Base-by-base conservation (phyloP, 2,329 filamentous ascomycete genomes). In the Fusarium temperatum region DNA sequence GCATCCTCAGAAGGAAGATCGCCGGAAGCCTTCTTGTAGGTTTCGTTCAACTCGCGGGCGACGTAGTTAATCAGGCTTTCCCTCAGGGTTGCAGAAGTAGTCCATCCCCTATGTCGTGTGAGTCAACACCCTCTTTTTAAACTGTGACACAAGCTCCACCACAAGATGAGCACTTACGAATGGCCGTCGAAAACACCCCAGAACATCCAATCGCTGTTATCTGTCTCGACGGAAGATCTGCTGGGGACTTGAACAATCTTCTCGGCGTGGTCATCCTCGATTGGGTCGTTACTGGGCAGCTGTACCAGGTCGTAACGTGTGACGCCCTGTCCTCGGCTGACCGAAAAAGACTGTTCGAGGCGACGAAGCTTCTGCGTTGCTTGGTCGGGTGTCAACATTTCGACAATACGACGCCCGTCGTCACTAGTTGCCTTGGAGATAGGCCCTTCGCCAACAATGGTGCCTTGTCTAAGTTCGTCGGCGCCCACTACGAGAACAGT, bases 181-280 rank as follows among this genome's bases (percentile, higher is more conserved):
- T 99, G 96, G 1, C 96, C 96, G 80, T 99, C 96, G 82, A 98
- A 99, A 24, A 99, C 95, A 66, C 95, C 96, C 96, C 97, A 99
- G 82, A 99, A 99, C 95, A 98, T 98, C 96, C 96, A 99, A 83
- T 99, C 97, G 70, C 89, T 94, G 67, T 87, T 90, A 24, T 88
- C 87, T 42, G 87, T 81, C 39, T 81, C 77, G 28, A 79, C 78
- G 30, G 78, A 78, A 83, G 80, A 88, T 84, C 78, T 88, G 60
- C 88, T 88, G 9, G 94, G 93, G 14, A 98, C 90, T 82, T 98
- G 94, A 53, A 99, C 94, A 78, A 98, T 98, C 88, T 98, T 97
- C 85, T 99, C 96, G 59, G 95, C 94, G 80, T 99, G 96, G 80
- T 99, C 97, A 80, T 99, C 96, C 84, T 99, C 96, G 67, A 99